phyloP scores from a whole-genome alignment of 192 early-diverging fungal species.

The Coemansia sp. region DNA sequence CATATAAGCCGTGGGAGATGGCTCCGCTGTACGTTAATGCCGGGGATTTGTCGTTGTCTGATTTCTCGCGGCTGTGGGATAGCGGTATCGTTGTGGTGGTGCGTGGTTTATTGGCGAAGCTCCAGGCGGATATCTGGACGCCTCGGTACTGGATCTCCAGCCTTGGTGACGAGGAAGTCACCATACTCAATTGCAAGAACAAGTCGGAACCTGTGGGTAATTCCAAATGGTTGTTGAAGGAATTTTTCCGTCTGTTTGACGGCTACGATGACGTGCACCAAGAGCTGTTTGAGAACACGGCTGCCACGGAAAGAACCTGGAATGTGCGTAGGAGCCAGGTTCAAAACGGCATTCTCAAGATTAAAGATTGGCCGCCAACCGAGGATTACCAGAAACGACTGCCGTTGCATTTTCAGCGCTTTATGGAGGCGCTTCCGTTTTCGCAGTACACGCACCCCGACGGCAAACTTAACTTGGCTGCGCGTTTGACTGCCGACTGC shows the following conservation, averaged over 20 bases:
- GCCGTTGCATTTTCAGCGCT: constrained; percentile 57
- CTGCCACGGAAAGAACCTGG: constrained; percentile 16
- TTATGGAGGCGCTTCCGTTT: constrained; percentile 61
- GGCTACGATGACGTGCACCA: constrained; percentile 23
- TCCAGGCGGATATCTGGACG: constrained; percentile 24
- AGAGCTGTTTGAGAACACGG: constrained; percentile 7
- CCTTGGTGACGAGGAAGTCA: constrained; percentile 48
- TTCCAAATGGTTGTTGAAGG: constrained; percentile 34
- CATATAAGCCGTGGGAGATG: constrained; percentile 34
- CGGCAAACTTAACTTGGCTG: constrained; percentile 62
- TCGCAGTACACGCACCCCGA: constrained; percentile 56
- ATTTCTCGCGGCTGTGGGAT: constrained; percentile 46
- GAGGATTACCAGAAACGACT: constrained; percentile 58
- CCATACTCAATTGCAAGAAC: constrained; percentile 57
- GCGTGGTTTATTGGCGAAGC: constrained; percentile 17
- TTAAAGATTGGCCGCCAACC: constrained; percentile 69
- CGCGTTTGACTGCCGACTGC: constrained; percentile 53
- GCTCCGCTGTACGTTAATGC: constrained; percentile 21
- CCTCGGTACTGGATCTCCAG: constrained; percentile 38
- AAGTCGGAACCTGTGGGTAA: constrained; percentile 5
- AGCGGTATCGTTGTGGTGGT: constrained; percentile 32
- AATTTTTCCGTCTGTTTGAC: constrained; percentile 59
- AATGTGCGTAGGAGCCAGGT: constrained; percentile 18
- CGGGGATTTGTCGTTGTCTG: constrained; percentile 21
- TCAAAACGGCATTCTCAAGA: constrained; percentile 40